Evolutionary conservation across 73 alveolate genomes (phyloP), one percentile per base, ranked within the genome.

Genomic region (Stentor coeruleus): DNA sequence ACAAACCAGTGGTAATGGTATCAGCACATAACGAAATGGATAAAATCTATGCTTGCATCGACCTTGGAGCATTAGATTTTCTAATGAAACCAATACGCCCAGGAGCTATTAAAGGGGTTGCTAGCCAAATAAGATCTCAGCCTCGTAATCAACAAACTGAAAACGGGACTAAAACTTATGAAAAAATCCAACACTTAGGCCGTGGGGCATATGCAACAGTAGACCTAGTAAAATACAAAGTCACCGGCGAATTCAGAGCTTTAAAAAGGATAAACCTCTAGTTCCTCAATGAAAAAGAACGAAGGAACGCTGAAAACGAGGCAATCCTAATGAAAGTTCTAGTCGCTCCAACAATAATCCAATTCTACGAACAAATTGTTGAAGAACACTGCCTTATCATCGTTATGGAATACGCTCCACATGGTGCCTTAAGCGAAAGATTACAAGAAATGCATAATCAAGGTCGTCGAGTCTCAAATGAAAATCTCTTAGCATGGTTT

Each of bases 321-420:
- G 97, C 95, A 58, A 86, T 89, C 66, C 90, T 97, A 33, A 85
- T 96, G 81, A 90, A 84, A 84, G 95, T 94, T 28, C 88, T 95
- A 20, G 74, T 74, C 1, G 98, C 98, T 33, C 99, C 99, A 59
- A 97, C 99, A 39, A 89, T 97, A 72, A 94, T 97, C 86, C 93
- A 89, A 59, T 96, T 93, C 74, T 85, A 96, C 81, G 99, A 97
- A 73, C 93, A 98, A 38, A 93, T 93, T 82, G 84, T 89, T 36
- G 94, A 94, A 75, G 92, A 97, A 38, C 97, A 91, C 60, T 85
- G 82, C 83, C 89, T 94, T 55, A 91, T 92, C 88, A 97, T 97
- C 84, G 86, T 93, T 26, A 90, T 96, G 98, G 99, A 97, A 91
- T 95, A 87, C 79, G 99, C 99, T 20, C 97, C 97, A 83, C 98